Conservation (phyloP, 257 asterid species). For the Nicotiana otophora region DNA sequence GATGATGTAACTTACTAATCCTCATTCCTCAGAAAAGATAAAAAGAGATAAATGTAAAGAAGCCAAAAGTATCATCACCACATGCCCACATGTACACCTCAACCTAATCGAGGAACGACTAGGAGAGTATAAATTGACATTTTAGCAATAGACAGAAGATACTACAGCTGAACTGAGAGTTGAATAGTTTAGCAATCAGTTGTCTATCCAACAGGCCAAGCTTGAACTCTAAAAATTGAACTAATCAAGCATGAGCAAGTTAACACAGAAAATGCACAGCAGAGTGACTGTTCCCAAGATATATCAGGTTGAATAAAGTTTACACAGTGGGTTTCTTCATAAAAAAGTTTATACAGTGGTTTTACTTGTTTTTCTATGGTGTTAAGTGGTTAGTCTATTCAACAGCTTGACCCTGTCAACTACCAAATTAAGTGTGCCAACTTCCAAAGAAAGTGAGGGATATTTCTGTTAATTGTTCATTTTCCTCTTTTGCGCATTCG, state of each 20-base stretch:
- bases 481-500: background rate
- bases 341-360: background rate
- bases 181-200: background rate
- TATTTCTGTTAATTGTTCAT: background rate
- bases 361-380: background rate
- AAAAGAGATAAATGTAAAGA: background rate
- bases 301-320: background rate
- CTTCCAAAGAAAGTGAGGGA: background rate
- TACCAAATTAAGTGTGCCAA: background rate
- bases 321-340: background rate
- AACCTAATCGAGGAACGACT: background rate
- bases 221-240: background rate
- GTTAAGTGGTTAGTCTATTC: background rate
- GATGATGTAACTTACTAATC: background rate
- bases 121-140: background rate
- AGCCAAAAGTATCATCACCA: background rate
- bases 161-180: background rate
- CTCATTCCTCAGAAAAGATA: background rate
- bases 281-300: background rate
- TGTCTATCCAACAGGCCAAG: background rate
- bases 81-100: background rate
- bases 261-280: background rate
- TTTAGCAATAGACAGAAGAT: background rate
- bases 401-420: background rate
- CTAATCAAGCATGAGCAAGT: background rate